phyloP scores from a whole-genome alignment of 1,284 basidiomycete species.

The Mycosarcoma mackinlayi region DNA sequence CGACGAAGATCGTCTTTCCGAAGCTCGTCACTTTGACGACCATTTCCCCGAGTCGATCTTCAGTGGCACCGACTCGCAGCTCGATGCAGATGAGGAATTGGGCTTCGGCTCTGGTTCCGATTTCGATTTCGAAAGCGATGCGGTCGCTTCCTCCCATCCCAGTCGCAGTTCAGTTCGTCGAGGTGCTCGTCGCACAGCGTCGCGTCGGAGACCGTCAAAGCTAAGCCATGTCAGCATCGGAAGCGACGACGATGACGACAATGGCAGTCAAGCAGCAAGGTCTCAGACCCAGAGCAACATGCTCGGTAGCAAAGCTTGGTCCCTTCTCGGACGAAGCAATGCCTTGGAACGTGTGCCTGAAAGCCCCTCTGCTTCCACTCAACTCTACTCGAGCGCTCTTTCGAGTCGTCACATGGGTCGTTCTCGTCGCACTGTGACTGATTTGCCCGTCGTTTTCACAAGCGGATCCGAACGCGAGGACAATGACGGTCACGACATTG shows the following conservation, averaged over 20 bases:
- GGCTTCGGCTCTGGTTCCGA: conserved; percentile 50
- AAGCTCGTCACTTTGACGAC: conserved; percentile 22
- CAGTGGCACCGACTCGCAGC: conserved; percentile 38
- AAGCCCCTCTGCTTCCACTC: conserved; percentile 30
- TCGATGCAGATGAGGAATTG: conserved; percentile 49
- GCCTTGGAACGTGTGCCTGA: conserved; percentile 23
- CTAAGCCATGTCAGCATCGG: conserved; percentile 27
- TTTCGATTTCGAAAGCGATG: conserved; percentile 48
- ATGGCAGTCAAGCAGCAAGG: background rate
- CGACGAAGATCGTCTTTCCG: conserved; percentile 23
- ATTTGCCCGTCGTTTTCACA: conserved; percentile 34
- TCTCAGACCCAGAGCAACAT: conserved; percentile 18
- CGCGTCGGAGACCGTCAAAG: conserved; percentile 27
- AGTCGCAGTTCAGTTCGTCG: conserved; percentile 27
- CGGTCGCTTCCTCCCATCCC: conserved; percentile 36
- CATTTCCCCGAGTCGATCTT: conserved; percentile 36
- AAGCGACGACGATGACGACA: conserved; percentile 25
- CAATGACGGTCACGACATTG: background rate
- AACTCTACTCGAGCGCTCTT: conserved; percentile 36
- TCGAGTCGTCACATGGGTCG: conserved; percentile 27
- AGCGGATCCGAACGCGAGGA: conserved; percentile 35
- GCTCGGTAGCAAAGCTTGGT: conserved; percentile 43
- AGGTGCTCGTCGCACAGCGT: conserved; percentile 6
- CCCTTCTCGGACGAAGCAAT: conserved; percentile 26
- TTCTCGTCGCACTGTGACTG: conserved; percentile 5